Conservation (phyloP, 2,329 filamentous ascomycete species). For the Rhynchosporium secalis region DNA sequence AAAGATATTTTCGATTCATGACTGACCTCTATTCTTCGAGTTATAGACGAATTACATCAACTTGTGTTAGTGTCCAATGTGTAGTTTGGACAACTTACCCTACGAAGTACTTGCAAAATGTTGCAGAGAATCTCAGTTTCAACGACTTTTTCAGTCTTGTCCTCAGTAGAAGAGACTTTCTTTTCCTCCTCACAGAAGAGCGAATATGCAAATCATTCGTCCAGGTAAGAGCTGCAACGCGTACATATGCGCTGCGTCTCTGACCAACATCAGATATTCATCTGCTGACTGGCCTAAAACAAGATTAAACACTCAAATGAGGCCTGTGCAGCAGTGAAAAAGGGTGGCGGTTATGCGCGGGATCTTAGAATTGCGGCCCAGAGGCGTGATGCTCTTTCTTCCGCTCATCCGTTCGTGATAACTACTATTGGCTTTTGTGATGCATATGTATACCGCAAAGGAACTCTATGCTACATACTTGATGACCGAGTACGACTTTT, state of each 20-base stretch:
- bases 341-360: slow-evolving; percentile 45
- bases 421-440: slow-evolving; percentile 60
- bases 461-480: slow-evolving; percentile 63
- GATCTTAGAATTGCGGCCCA: slow-evolving; percentile 63
- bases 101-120: slow-evolving; percentile 38
- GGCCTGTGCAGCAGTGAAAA: slow-evolving; percentile 27
- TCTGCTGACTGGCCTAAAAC: slow-evolving; percentile 30
- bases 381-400: slow-evolving; percentile 58
- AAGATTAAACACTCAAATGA: slow-evolving; percentile 37
- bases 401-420: slow-evolving; percentile 61
- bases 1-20: neutral
- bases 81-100: slow-evolving; percentile 34
- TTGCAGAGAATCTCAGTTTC: slow-evolving; percentile 34
- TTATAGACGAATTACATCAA: slow-evolving; percentile 8
- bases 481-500: slow-evolving; percentile 57
- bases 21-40: neutral
- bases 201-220: slow-evolving; percentile 36
- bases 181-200: slow-evolving; percentile 35
- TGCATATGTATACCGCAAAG: slow-evolving; percentile 62
- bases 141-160: slow-evolving; percentile 39
- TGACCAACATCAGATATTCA: slow-evolving; percentile 15
- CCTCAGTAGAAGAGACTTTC: slow-evolving; percentile 32
- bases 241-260: slow-evolving; percentile 9
- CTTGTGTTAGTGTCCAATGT: slow-evolving; percentile 30
- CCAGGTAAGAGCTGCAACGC: slow-evolving; percentile 27